Evolutionary conservation across 108 stramenopile species (phyloP).

Genomic region (Stephanodiscus triporus): DNA sequence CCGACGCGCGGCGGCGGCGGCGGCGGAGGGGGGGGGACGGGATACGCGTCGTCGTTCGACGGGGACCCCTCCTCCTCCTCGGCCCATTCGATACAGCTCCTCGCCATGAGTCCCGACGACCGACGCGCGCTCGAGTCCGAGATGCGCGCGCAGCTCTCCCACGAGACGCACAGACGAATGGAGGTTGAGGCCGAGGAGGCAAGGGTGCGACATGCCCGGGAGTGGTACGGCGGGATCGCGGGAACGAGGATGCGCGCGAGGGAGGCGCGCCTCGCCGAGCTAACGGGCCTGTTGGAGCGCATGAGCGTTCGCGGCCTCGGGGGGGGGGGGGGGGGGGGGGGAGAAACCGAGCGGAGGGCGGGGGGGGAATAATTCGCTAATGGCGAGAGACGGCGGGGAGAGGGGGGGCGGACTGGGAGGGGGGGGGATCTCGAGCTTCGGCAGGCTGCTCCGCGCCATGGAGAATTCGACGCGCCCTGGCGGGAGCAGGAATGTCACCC

Average conservation of each 20-base stretch:
- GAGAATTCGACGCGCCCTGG: conserved; percentile 59
- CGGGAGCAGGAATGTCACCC: conserved; percentile 30
- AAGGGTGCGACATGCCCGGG: conserved; percentile 60
- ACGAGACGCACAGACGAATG: conserved; percentile 67
- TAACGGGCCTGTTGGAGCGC: conserved; percentile 30
- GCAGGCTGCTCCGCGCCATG: conserved; percentile 31
- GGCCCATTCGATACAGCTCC: conserved; percentile 26
- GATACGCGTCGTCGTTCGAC: too few species aligned
- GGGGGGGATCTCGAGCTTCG: conserved; percentile 2
- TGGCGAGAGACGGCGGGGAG: conserved; percentile 10
- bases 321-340: conserved; percentile 4
- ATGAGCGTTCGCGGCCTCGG: conserved; percentile 9
- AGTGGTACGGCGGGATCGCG: conserved; percentile 49
- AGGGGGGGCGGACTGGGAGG: conserved; percentile 12
- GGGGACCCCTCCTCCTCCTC: conserved; percentile 31
- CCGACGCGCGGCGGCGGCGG: conserved; percentile 1
- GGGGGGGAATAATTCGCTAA: neutral
- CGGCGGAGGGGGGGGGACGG: too few species aligned
- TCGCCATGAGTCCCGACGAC: conserved; percentile 79
- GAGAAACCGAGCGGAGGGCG: neutral
- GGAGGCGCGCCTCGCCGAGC: conserved; percentile 36
- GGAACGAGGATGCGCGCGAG: conserved; percentile 25
- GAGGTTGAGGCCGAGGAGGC: conserved; percentile 71
- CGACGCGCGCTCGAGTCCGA: conserved; percentile 67
- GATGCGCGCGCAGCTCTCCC: conserved; percentile 72